A percentile compares a stretch with the other conserved stretches of the same genome.
Conservation (phyloP, 768 basidiomycete genomes). For the Mycena leptocephala region DNA sequence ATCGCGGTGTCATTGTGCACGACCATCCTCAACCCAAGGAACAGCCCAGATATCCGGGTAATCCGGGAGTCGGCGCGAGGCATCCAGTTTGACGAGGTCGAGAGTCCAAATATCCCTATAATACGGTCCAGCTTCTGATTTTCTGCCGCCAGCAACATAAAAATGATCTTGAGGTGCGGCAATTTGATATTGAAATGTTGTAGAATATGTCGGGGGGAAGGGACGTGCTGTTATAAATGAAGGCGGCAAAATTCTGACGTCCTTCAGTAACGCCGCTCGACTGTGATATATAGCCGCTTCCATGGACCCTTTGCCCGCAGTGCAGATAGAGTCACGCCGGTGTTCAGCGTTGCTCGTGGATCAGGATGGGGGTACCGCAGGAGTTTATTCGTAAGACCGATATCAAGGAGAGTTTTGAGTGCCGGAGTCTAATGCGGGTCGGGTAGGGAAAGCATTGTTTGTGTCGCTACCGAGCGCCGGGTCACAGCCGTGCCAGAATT, state of each 20-base stretch:
- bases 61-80: constrained; percentile 45
- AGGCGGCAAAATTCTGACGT: constrained; percentile 42
- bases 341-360: constrained; percentile 36
- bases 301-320: constrained; percentile 56
- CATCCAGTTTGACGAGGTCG: constrained; percentile 43
- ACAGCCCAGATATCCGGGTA: constrained; percentile 42
- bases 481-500: constrained; percentile 52
- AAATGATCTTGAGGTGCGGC: constrained; percentile 38
- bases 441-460: constrained; percentile 27
- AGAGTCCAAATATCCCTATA: constrained; percentile 48
- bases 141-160: constrained; percentile 49
- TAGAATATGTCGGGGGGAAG: no score
- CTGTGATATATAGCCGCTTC: constrained; percentile 46
- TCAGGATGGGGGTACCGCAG: constrained; percentile 46
- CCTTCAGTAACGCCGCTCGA: constrained; percentile 27
- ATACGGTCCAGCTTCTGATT: constrained; percentile 42
- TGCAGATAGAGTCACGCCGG: constrained; percentile 19
- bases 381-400: constrained; percentile 6
- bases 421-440: constrained; percentile 22
- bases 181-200: not conserved
- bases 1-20: constrained; percentile 52
- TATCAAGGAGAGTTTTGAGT: constrained; percentile 16
- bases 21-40: constrained; percentile 43
- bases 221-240: constrained; percentile 49
- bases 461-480: constrained; percentile 40